phyloP scores from a whole-genome alignment of 495 filamentous ascomycete species.

The Aspergillus bridgeri region DNA sequence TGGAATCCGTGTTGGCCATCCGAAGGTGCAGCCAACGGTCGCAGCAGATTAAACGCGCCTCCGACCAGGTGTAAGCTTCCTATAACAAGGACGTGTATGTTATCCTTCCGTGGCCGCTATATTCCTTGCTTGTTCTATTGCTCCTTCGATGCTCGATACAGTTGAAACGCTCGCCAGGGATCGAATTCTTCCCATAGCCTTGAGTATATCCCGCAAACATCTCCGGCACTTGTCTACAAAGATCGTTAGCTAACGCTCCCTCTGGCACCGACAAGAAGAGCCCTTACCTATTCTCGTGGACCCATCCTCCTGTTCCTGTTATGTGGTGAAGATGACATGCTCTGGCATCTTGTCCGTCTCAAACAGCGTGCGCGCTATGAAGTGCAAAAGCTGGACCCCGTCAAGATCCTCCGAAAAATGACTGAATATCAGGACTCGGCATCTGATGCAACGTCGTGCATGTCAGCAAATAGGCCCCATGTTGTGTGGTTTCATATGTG shows the following conservation, averaged over 20 bases:
- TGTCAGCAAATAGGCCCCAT: not conserved
- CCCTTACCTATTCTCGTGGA: constrained; percentile 20
- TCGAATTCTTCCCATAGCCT: constrained; percentile 24
- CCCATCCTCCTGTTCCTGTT: constrained; percentile 28
- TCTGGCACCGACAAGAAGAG: constrained; percentile 1
- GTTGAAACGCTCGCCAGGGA: constrained; percentile 18
- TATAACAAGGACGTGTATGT: constrained; percentile 52
- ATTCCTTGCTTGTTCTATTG: constrained; percentile 26
- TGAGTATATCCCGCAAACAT: constrained; percentile 24
- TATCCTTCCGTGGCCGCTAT: constrained; percentile 20
- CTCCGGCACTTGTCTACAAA: constrained; percentile 20
- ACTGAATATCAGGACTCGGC: constrained; percentile 36
- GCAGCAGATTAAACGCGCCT: constrained; percentile 45
- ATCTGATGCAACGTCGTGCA: constrained; percentile 1
- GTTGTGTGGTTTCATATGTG: not conserved
- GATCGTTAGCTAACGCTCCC: not conserved
- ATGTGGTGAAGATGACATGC: constrained; percentile 34
- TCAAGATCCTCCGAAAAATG: constrained; percentile 41
- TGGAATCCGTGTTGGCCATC: not conserved
- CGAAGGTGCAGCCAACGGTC: constrained; percentile 2
- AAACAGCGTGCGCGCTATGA: constrained; percentile 26
- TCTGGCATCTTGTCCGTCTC: constrained; percentile 20
- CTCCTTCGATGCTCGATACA: constrained; percentile 30
- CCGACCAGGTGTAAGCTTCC: constrained; percentile 63
- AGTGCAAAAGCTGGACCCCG: constrained; percentile 26